phyloP scores from a whole-genome alignment of 495 filamentous ascomycete species.

The Letharia columbiana region DNA sequence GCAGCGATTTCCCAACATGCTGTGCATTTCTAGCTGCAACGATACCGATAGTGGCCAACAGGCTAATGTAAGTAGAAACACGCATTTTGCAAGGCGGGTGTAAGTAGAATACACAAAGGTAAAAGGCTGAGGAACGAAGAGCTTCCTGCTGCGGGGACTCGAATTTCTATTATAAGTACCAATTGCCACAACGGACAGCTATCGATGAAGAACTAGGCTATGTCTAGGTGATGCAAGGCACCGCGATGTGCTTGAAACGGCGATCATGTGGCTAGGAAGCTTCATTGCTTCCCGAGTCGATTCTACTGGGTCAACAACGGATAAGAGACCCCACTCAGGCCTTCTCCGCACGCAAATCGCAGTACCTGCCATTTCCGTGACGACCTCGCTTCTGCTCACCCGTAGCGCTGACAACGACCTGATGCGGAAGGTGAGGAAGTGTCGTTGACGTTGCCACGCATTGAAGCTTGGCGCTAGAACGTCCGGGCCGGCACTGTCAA shows the following conservation, averaged over 20 bases:
- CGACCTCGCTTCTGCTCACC: neutral
- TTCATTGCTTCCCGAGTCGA: neutral
- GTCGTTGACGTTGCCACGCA: neutral
- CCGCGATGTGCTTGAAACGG: neutral
- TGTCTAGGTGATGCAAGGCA: neutral
- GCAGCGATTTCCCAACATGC: constrained; percentile 26
- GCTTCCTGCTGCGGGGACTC: neutral
- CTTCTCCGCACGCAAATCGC: neutral
- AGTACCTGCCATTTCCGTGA: constrained; percentile 11
- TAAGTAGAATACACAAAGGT: neutral
- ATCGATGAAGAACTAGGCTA: neutral
- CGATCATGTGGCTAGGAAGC: neutral
- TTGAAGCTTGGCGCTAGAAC: neutral
- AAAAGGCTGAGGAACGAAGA: neutral
- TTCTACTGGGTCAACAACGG: neutral
- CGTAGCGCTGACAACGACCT: neutral
- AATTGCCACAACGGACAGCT: neutral
- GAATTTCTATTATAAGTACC: neutral
- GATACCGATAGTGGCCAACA: constrained; percentile 5
- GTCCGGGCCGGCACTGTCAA: neutral
- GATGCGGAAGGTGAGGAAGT: constrained; percentile 1
- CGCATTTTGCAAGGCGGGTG: constrained; percentile 7
- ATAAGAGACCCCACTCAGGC: neutral
- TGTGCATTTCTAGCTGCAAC: constrained; percentile 26
- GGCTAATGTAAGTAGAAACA: constrained; percentile 5